Base-by-base conservation (phyloP, 1,139 yeast species). In the Magnusiomyces paraingens region DNA sequence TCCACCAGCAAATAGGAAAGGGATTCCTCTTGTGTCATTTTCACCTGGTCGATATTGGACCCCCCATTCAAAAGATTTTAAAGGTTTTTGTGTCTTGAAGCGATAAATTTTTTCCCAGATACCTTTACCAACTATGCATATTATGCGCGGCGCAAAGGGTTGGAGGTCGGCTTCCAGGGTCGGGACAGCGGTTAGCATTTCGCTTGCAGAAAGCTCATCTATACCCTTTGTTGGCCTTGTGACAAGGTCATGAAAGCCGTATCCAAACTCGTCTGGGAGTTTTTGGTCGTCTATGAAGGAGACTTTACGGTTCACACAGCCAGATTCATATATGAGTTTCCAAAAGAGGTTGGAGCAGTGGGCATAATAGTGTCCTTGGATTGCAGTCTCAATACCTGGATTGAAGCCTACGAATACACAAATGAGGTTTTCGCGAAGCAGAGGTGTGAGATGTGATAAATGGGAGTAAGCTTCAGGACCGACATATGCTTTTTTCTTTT, bases 241-340 rank as follows among this genome's bases (percentile, higher is more conserved):
- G 1, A 85, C 86, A 54, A 86, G 70, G 62, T 86, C 93, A 0
- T 91, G 83, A 65, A 86, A 84, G 0, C 94, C 95, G 3, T 84
- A 76, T 4, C 73, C 68, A 62, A 73, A 80, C 38, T 72, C 67
- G 0, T 73, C 65, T 21, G 83, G 72, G 39, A 73, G 62, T 52
- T 63, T 65, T 1, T 66, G 68, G 58, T 74, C 79, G 59, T 83
- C 86, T 50, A 63, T 62, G 29, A 67, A 70, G 1, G 68, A 66
- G 3, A 76, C 63, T 11, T 56, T 55, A 46, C 65, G 57, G 12
- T 59, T 56, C 2, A 83, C 73, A 8, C 83, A 59, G 10, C 76
- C 72, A 12, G 84, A 75, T 55, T 79, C 77, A 63, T 79, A 79
- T 59, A 86, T 69, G 39, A 84, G 68, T 58, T 78, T 81, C 93